phyloP scores from a whole-genome alignment of 2,329 filamentous ascomycete genomes.

The Ophiostoma populinum region DNA sequence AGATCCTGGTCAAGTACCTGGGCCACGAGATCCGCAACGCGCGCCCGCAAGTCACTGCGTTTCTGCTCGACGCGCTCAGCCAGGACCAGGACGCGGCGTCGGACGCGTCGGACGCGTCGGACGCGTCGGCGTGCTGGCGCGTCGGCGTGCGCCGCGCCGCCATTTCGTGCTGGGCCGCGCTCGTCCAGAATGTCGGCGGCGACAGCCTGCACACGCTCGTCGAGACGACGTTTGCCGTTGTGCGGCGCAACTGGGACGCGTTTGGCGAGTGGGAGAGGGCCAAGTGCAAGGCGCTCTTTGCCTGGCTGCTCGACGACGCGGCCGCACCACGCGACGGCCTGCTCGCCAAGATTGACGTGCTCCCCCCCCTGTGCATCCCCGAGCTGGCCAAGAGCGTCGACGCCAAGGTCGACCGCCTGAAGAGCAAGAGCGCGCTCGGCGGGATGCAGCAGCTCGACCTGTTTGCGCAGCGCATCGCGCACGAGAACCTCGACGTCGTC shows the following conservation, averaged over 20 bases:
- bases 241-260: conserved; percentile 60
- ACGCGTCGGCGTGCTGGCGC: conserved; percentile 9
- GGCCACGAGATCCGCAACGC: conserved; percentile 58
- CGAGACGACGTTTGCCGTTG: conserved; percentile 77
- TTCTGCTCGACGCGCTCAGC: conserved; percentile 61
- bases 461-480: conserved; percentile 56
- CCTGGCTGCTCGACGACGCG: conserved; percentile 35
- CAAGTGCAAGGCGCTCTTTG: conserved; percentile 44
- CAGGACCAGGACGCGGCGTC: conserved; percentile 33
- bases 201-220: conserved; percentile 55
- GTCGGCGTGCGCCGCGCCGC: conserved; percentile 50
- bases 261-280: conserved; percentile 45
- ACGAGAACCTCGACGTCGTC: conserved; percentile 77
- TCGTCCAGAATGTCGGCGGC: conserved; percentile 57
- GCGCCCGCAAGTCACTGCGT: conserved; percentile 85
- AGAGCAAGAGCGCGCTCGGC: conserved; percentile 49
- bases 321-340: conserved; percentile 44
- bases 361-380: conserved; percentile 65
- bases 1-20: conserved; percentile 70
- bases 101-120: conserved; percentile 14
- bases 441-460: conserved; percentile 49
- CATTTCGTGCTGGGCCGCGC: conserved; percentile 68
- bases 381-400: conserved; percentile 49
- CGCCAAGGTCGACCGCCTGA: conserved; percentile 41
- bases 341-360: conserved; percentile 47